Evolutionary conservation across 768 basidiomycete genomes (phyloP).

Genomic region (Rhizopogon rudus): DNA sequence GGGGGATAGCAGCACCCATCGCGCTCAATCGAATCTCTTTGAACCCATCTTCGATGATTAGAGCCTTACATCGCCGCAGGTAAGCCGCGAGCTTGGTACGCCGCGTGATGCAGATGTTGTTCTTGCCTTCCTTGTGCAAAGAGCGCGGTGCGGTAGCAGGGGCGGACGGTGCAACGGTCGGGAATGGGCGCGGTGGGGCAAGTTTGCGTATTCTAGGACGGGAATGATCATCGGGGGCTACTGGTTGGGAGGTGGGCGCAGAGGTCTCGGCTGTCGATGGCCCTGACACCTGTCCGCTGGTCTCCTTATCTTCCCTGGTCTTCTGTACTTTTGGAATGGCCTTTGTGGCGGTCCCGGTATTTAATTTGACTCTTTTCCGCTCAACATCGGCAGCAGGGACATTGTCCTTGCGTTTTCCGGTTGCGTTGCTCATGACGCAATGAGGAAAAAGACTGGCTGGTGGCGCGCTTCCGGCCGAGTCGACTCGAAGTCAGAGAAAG

Average conservation of each 20-base stretch:
- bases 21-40: constrained; percentile 72
- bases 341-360: neutral
- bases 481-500: neutral
- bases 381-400: neutral
- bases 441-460: neutral
- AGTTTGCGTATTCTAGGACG: constrained; percentile 54
- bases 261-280: neutral
- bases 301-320: neutral
- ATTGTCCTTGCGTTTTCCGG: neutral
- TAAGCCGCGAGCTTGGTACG: constrained; percentile 70
- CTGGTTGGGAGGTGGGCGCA: neutral
- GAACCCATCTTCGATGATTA: constrained; percentile 74
- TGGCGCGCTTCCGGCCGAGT: neutral
- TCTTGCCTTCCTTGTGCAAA: constrained; percentile 75
- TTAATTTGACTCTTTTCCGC: neutral
- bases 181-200: constrained; percentile 68
- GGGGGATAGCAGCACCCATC: constrained; percentile 89
- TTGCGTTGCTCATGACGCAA: neutral
- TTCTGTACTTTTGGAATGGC: neutral
- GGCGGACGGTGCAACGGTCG: constrained; percentile 68
- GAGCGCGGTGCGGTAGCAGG: constrained; percentile 80
- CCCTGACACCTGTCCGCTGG: neutral
- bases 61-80: constrained; percentile 70
- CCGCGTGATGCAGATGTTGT: constrained; percentile 74
- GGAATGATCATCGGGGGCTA: constrained; percentile 1